Base-by-base conservation (phyloP, 1,284 basidiomycete genomes). In the Rhodotorula sp. region DNA sequence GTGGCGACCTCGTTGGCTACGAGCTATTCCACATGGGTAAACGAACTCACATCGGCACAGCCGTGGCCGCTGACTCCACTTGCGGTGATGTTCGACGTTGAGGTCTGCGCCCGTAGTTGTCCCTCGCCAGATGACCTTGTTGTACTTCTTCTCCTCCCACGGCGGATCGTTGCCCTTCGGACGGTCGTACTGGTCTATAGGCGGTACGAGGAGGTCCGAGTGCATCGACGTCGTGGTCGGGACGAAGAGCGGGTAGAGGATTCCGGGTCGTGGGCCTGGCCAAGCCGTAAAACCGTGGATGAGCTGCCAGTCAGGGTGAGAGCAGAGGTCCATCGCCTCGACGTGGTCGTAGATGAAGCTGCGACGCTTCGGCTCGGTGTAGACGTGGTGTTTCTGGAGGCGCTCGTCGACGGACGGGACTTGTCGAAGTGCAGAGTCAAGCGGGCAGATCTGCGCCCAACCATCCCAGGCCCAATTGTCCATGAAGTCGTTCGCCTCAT, bases 101-200 rank as follows among this genome's bases (percentile, higher is more conserved):
- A 74, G 51, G 37, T 71, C 64, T 10, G 79, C 71, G 46, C 82
- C 82, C 4, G 82, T 83, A 22, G 81, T 78, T n/a, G 80, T 77
- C 9, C 82, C 82, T 31, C 81, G 77, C 81, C 77, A 78, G 5
- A 77, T 78, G 9, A 78, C 74, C 69, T 79, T 80, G 62, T 78
- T 68, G 26, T 69, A 72, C 72, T 81, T 80, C 54, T 81, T 76
- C 57, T 77, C 73, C 78, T 81, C 79, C 82, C 83, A 84, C 26
- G 30, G 59, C 61, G 80, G 73, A 54, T 74, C 71, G 51, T 53
- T 60, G 48, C 71, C 74, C 9, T 69, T 46, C 26, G 55, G 34
- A 9, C 62, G 61, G 59, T 73, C 72, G 64, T 76, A 78, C 60
- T 78, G 77, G 53, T 78, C 77, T 18, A 78, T 50, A 3, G 77